phyloP scores from a whole-genome alignment of 1,139 yeast species.

The Pichia sp. region DNA sequence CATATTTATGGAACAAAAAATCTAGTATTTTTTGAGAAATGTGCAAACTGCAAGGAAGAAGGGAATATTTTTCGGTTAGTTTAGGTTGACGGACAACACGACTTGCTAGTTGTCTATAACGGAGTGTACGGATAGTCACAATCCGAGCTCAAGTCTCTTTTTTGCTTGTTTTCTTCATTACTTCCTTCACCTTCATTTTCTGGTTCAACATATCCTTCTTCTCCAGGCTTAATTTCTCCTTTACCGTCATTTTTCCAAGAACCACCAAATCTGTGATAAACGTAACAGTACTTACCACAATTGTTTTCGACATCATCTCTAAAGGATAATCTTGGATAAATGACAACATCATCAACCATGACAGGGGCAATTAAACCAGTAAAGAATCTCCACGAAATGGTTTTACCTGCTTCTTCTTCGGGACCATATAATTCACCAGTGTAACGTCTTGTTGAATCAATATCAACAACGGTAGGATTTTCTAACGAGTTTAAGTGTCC shows the following conservation, averaged over 20 bases:
- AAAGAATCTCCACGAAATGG: slow-evolving; percentile 51
- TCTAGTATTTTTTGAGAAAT: too few species aligned
- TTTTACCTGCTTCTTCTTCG: slow-evolving; percentile 17
- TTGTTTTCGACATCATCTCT: slow-evolving; percentile 25
- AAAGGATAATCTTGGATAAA: slow-evolving; percentile 52
- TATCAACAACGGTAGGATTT: slow-evolving; percentile 25
- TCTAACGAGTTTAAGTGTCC: slow-evolving; percentile 31
- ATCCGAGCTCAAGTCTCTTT: slow-evolving; percentile 5
- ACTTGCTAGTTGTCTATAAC: neutral
- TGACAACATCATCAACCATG: slow-evolving; percentile 71
- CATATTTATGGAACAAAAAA: too few species aligned
- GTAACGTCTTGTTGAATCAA: slow-evolving; percentile 24
- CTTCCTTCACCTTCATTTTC: neutral
- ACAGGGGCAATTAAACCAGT: slow-evolving; percentile 66
- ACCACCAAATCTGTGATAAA: slow-evolving; percentile 25
- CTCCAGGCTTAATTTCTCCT: slow-evolving; percentile 25
- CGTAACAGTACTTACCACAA: slow-evolving; percentile 26
- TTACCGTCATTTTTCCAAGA: slow-evolving; percentile 27
- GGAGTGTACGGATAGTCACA: slow-evolving; percentile 5
- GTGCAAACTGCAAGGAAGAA: too few species aligned
- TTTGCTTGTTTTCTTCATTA: neutral
- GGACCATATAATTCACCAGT: slow-evolving; percentile 25
- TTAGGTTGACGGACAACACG: too few species aligned
- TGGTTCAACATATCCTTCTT: slow-evolving; percentile 11
- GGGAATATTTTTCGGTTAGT: too few species aligned